A percentile compares a stretch with the other conserved stretches of the same genome.
These are phyloP conservation scores for Ampelocalamus luodianensis DNA, from an alignment of 176 grass and related monocot species.

Conservation along the genomic window DNA sequence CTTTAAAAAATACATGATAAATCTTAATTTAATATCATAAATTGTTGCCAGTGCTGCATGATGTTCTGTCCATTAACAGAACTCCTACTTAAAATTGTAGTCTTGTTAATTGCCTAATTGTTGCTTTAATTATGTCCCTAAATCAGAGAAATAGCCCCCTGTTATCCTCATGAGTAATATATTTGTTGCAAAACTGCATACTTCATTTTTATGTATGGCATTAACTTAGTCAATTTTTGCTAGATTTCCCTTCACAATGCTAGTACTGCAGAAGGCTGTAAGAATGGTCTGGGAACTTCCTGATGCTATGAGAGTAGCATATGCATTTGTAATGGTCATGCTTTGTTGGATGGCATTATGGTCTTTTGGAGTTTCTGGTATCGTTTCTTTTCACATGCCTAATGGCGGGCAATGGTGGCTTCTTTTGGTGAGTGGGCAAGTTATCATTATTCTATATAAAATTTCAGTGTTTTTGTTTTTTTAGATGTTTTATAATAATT, in stretches of 20 bases:
- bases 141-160: background rate
- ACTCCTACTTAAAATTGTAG: background rate
- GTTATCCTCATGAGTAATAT: slow-evolving; percentile 13
- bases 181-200: slow-evolving; percentile 31
- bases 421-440: slow-evolving; percentile 98
- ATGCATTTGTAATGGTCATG: slow-evolving; percentile 85
- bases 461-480: slow-evolving; percentile 23
- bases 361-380: slow-evolving; percentile 89
- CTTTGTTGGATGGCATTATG: slow-evolving; percentile 95
- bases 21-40: slow-evolving; percentile 10
- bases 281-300: slow-evolving; percentile 87
- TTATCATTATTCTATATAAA: slow-evolving; percentile 42
- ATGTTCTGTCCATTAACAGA: slow-evolving; percentile 1
- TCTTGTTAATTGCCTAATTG: background rate
- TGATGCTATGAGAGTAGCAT: slow-evolving; percentile 78
- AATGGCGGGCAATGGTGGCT: slow-evolving; percentile 95
- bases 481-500: slow-evolving; percentile 1
- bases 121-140: background rate
- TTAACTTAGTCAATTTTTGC: slow-evolving; percentile 37
- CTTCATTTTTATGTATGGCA: slow-evolving; percentile 31
- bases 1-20: background rate
- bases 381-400: slow-evolving; percentile 79
- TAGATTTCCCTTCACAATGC: slow-evolving; percentile 99
- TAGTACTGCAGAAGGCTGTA: slow-evolving; percentile 90
- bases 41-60: background rate